Evolutionary conservation across 495 filamentous ascomycete species (phyloP), one percentile per base, ranked within the genome.

Genomic region (Hypoxylon trugodes): DNA sequence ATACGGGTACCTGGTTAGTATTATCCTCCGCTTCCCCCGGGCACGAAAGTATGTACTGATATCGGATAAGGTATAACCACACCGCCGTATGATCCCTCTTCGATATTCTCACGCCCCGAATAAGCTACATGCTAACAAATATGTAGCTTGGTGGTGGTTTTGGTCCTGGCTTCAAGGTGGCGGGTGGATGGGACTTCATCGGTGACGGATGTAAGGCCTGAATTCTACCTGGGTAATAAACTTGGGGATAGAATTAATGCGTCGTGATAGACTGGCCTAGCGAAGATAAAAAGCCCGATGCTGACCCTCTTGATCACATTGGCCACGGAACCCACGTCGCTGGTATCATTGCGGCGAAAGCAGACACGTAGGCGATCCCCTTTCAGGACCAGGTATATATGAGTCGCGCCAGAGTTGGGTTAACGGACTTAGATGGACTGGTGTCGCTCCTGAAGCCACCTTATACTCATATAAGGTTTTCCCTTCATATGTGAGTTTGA

Each of bases 371-470:
- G 26, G 56, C 18, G 43, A 26, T 16, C 16, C 24, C 22, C 33
- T 4, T 3, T n/a, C 13, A 26, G 5, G 2, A 3, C n/a, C 5
- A 26, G 2, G 5, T n/a, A n/a, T n/a, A n/a, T n/a, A n/a, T n/a
- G n/a, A n/a, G n/a, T n/a, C n/a, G n/a, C n/a, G n/a, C n/a, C n/a
- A n/a, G n/a, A n/a, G n/a, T n/a, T n/a, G n/a, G n/a, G n/a, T n/a
- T n/a, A n/a, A n/a, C n/a, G n/a, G n/a, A n/a, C 57, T 53, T 36
- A 61, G 69, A 26, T 80, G 81, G 53, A 69, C 72, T 6, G 78
- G 79, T 15, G 79, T 82, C 33, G 79, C 79, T 7, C 79, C 79
- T 3, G 74, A 78, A 53, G 78, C 76, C 15, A 81, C 73, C 8
- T 42, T 82, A 9, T 69, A 70, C 18, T 66, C 69, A 2, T 82